A percentile compares a stretch with the other conserved stretches of the same genome.
These are phyloP conservation scores for Mycena kentingensis DNA, from an alignment of 768 basidiomycete genomes.

Conservation along the genomic window DNA sequence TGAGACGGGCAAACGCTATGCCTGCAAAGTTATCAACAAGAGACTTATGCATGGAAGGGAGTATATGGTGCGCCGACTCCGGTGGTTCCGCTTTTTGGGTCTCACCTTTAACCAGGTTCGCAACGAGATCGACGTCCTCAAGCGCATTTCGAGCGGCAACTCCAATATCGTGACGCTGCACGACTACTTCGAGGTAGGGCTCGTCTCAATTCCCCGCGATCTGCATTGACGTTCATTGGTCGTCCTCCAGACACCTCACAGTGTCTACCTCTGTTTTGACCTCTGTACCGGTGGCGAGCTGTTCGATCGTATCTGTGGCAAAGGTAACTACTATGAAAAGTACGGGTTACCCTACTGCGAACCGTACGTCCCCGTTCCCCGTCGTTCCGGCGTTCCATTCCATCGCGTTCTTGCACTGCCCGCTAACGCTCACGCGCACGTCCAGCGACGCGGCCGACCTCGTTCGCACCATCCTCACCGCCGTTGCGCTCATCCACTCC, in stretches of 20 bases:
- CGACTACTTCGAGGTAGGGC: slow-evolving; percentile 89
- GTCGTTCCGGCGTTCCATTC: slow-evolving; percentile 9
- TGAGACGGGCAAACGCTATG: slow-evolving; percentile 86
- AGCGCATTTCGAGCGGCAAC: slow-evolving; percentile 87
- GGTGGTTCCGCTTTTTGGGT: not conserved
- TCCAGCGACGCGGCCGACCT: slow-evolving; percentile 89
- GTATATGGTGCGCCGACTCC: slow-evolving; percentile 75
- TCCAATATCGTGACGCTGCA: slow-evolving; percentile 88
- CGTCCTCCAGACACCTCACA: slow-evolving; percentile 74
- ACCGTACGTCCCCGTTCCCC: not conserved
- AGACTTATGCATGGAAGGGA: slow-evolving; percentile 96
- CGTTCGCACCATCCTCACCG: slow-evolving; percentile 79
- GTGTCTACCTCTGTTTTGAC: slow-evolving; percentile 92
- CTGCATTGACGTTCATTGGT: slow-evolving; percentile 1
- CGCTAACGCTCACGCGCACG: too few species aligned
- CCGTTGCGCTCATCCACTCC: slow-evolving; percentile 89
- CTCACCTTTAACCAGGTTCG: slow-evolving; percentile 59
- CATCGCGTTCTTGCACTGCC: too few species aligned
- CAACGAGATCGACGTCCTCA: slow-evolving; percentile 95
- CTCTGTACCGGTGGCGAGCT: slow-evolving; percentile 97
- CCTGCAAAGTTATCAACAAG: slow-evolving; percentile 99
- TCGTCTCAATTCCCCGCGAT: not conserved
- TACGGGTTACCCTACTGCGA: slow-evolving; percentile 37
- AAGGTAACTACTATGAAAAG: slow-evolving; percentile 96
- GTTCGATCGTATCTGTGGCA: slow-evolving; percentile 98